phyloP scores from a whole-genome alignment of 1,139 yeast genomes.

The Candida tropicalis region DNA sequence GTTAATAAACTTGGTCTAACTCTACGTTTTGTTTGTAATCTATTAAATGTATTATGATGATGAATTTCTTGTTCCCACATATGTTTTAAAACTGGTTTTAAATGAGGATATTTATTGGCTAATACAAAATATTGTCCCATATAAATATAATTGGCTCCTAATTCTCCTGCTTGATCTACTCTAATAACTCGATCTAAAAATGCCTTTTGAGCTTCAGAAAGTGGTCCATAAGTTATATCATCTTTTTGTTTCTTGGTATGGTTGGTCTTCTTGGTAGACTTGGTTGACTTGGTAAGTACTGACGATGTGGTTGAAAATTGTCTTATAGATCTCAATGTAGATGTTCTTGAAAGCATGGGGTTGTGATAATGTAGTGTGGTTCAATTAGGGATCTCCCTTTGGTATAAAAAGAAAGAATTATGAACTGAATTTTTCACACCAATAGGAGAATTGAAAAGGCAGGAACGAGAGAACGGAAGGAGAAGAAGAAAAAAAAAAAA shows the following conservation, averaged over 20 bases:
- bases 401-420: no score
- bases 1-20: slow-evolving; percentile 91
- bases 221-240: slow-evolving; percentile 39
- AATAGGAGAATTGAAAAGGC: not conserved
- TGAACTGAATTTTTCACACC: not conserved
- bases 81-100: slow-evolving; percentile 75
- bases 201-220: slow-evolving; percentile 65
- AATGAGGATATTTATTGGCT: slow-evolving; percentile 67
- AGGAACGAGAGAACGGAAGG: not conserved
- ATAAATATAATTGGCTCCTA: slow-evolving; percentile 95
- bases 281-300: not conserved
- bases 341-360: slow-evolving; percentile 4
- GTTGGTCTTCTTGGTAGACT: slow-evolving; percentile 1
- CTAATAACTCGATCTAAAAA: slow-evolving; percentile 76
- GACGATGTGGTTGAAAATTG: slow-evolving; percentile 3
- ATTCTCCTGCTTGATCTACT: slow-evolving; percentile 97
- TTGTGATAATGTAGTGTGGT: not conserved
- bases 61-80: slow-evolving; percentile 99
- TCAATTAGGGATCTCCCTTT: no score
- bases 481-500: not conserved
- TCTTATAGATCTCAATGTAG: not conserved
- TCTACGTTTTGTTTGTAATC: slow-evolving; percentile 70
- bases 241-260: slow-evolving; percentile 22
- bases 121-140: slow-evolving; percentile 86
- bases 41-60: slow-evolving; percentile 84